A percentile compares a stretch with the other conserved stretches of the same genome.
Evolutionary conservation across 495 filamentous ascomycete species (phyloP).

Genomic region (Penicillium canariense): DNA sequence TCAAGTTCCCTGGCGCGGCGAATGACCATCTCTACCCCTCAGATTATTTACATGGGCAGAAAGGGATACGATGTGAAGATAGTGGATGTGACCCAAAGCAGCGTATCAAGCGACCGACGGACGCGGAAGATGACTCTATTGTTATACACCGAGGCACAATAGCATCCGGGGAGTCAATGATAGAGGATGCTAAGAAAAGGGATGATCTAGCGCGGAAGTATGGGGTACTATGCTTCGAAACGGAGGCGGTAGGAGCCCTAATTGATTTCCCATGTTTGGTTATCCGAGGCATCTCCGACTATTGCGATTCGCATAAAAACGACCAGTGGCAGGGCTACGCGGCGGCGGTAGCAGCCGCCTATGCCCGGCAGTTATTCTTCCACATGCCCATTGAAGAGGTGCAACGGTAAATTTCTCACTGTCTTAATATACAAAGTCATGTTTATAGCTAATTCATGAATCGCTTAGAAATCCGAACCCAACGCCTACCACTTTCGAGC

Average conservation of each 20-base stretch:
- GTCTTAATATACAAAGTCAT: neutral
- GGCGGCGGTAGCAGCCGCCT: constrained; percentile 35
- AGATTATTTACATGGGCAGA: constrained; percentile 20
- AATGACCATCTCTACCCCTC: constrained; percentile 28
- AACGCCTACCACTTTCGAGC: constrained; percentile 1
- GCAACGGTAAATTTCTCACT: neutral
- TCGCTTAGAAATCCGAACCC: neutral
- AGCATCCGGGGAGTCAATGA: constrained; percentile 34
- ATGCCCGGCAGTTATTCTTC: constrained; percentile 31
- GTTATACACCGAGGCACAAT: constrained; percentile 35
- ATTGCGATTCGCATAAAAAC: constrained; percentile 40
- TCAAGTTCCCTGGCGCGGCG: constrained; percentile 11
- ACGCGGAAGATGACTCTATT: constrained; percentile 14
- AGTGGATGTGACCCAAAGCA: constrained; percentile 10
- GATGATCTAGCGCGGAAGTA: constrained; percentile 15
- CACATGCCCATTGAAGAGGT: constrained; percentile 6
- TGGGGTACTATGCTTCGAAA: constrained; percentile 38
- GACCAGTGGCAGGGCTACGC: constrained; percentile 15
- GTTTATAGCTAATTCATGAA: neutral
- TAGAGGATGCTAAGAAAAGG: constrained; percentile 26
- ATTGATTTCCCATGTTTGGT: constrained; percentile 32
- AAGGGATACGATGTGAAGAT: constrained; percentile 11
- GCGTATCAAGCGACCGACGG: constrained; percentile 9
- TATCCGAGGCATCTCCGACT: constrained; percentile 43
- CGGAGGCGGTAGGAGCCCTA: constrained; percentile 42